Percentiles rank a stretch among this genome's conserved stretches.
phyloP scores from a whole-genome alignment of 176 grass and related monocot species.

The Poa annua region DNA sequence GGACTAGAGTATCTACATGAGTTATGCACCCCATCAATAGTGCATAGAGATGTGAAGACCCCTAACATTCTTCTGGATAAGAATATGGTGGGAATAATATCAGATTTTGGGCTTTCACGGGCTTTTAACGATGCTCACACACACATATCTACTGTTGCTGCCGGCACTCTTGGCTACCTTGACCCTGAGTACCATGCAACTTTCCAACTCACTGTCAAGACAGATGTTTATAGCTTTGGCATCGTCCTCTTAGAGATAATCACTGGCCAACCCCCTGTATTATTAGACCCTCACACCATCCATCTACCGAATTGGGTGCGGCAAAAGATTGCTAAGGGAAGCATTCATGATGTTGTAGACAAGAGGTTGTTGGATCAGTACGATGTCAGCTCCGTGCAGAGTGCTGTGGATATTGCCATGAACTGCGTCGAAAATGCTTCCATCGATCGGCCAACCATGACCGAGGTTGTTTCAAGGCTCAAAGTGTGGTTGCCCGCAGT shows the following conservation, averaged over 20 bases:
- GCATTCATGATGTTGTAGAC: background rate
- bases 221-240: background rate
- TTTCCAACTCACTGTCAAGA: slow-evolving; percentile 2
- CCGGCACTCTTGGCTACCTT: slow-evolving; percentile 26
- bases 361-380: background rate
- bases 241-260: slow-evolving; percentile 3
- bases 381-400: background rate
- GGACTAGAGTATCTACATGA: slow-evolving; percentile 1
- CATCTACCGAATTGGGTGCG: background rate
- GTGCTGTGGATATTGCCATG: background rate
- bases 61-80: no score
- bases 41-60: no score
- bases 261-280: background rate
- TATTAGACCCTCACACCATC: background rate
- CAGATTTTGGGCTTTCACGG: slow-evolving; percentile 27
- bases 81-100: background rate
- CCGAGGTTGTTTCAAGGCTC: slow-evolving; percentile 19
- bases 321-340: background rate
- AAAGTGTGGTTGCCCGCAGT: background rate
- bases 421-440: background rate
- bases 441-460: slow-evolving; percentile 11
- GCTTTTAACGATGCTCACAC: slow-evolving; percentile 8
- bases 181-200: slow-evolving; percentile 26
- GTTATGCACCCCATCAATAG: no score
- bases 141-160: slow-evolving; percentile 26